Base-by-base conservation (phyloP, 129 eudicot species). In the Tanacetum coccineum region DNA sequence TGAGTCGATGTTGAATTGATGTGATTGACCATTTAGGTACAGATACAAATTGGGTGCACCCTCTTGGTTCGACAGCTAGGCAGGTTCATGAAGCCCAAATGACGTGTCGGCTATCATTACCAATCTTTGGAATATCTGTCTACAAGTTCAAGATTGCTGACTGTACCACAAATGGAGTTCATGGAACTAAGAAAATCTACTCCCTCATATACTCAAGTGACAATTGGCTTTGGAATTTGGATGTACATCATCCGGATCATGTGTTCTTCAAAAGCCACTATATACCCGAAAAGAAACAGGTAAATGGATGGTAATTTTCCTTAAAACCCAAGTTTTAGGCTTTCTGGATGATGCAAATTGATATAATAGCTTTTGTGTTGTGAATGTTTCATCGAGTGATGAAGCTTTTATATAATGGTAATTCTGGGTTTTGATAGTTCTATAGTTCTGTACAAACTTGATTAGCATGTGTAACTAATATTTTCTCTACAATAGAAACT, bases 51-150 rank as follows among this genome's bases (percentile, higher is more conserved):
- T 67, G 65, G 77, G 70, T 61, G 47, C 66, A 25, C 53, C 67
- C 56, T 9, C 57, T 19, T 59, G 77, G 81, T 47, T 59, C 81
- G 13, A 61, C 81, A 36, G 80, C 76, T 11, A 62, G 81, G 81
- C 76, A 79, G 57, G 73, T 82, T 65, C 68, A 56, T 6, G 81
- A 80, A 56, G 76, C 65, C 26, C 72, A 66, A 58, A 76, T 76
- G 79, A 51, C 84, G 36, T 21, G 64, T 4, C 82, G 77, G 74
- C 78, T 90, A 49, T 74, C 77, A 4, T 50, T 87, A 48, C 84
- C 97, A 3, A 82, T 81, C 15, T 87, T 87, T 81, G 97, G 92
- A 30, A 85, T 90, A 19, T 83, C 86, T 6, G 80, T 85, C 11
- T 84, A 84, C 51, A 90, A 90, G 85, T 82, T 87, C 66, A 87